These are phyloP conservation scores for Olyra latifolia DNA, from an alignment of 176 grass and related monocot species.

Conservation along the genomic window DNA sequence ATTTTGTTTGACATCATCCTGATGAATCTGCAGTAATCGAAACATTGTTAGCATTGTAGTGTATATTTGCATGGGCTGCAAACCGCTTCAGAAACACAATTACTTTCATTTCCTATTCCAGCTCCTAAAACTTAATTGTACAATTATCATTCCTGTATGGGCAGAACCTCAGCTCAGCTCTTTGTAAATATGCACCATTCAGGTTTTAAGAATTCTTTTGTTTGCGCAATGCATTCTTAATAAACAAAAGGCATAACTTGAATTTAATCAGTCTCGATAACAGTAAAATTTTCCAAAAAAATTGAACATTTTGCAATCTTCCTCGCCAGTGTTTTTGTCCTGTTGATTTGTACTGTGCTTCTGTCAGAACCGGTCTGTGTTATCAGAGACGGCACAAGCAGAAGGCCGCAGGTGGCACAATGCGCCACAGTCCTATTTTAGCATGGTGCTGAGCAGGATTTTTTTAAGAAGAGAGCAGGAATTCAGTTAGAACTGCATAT, in stretches of 20 bases:
- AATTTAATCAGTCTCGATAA: not conserved
- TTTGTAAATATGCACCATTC: not conserved
- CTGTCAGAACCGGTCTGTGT: no score
- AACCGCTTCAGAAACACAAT: not conserved
- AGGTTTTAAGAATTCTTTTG: not conserved
- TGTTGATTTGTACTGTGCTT: not conserved
- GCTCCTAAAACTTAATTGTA: not conserved
- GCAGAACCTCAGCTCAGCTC: not conserved
- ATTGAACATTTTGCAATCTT: not conserved
- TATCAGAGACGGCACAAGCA: no score
- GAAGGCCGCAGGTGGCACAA: no score
- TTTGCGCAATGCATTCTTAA: not conserved
- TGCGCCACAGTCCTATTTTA: no score
- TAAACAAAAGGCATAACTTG: not conserved
- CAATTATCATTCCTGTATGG: not conserved
- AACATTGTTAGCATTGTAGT: conserved; percentile 15
- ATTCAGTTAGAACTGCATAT: no score
- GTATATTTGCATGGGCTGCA: not conserved
- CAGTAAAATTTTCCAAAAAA: conserved; percentile 1
- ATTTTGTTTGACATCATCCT: conserved; percentile 91
- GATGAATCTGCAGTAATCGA: conserved; percentile 65
- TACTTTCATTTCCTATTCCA: not conserved
- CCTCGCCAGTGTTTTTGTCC: not conserved
- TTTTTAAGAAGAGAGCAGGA: no score
- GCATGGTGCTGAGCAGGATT: no score